A percentile compares a stretch with the other conserved stretches of the same genome.
Conservation (phyloP, 257 asterid genomes). For the Osmanthus fragrans region DNA sequence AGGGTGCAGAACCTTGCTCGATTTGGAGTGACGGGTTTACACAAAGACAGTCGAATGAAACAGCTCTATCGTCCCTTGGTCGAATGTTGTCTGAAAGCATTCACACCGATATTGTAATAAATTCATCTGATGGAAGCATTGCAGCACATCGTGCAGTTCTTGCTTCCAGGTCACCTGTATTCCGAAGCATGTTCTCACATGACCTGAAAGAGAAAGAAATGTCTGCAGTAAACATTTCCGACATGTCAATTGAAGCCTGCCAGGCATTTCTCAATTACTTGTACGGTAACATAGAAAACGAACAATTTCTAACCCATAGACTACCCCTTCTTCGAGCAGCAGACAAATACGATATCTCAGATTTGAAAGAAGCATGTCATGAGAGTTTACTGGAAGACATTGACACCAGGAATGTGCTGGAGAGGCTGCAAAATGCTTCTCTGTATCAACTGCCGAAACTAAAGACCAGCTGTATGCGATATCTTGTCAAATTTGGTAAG, state of each 20-base stretch:
- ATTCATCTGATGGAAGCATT: slow-evolving; percentile 73
- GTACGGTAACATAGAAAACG: slow-evolving; percentile 59
- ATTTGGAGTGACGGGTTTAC: slow-evolving; percentile 62
- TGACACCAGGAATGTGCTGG: slow-evolving; percentile 68
- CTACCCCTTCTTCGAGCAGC: slow-evolving; percentile 83
- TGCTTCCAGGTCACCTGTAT: slow-evolving; percentile 87
- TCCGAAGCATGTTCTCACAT: slow-evolving; percentile 91
- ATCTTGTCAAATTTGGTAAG: slow-evolving; percentile 89
- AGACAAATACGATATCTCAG: slow-evolving; percentile 73
- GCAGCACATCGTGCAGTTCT: slow-evolving; percentile 90
- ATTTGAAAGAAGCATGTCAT: slow-evolving; percentile 81
- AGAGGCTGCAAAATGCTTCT: slow-evolving; percentile 83
- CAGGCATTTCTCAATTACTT: slow-evolving; percentile 72
- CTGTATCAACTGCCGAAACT: slow-evolving; percentile 67
- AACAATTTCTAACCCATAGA: slow-evolving; percentile 64
- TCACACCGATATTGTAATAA: slow-evolving; percentile 77
- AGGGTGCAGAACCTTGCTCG: slow-evolving; percentile 68
- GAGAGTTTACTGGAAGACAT: slow-evolving; percentile 80
- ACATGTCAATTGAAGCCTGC: slow-evolving; percentile 85
- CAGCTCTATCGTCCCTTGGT: slow-evolving; percentile 68
- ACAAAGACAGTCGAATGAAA: slow-evolving; percentile 41
- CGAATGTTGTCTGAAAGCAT: slow-evolving; percentile 83
- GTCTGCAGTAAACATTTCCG: slow-evolving; percentile 66
- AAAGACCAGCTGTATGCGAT: slow-evolving; percentile 69
- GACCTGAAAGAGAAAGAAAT: slow-evolving; percentile 81